Base-by-base conservation (phyloP, 371 early-diverging fungal genomes). In the Mucor sp. region DNA sequence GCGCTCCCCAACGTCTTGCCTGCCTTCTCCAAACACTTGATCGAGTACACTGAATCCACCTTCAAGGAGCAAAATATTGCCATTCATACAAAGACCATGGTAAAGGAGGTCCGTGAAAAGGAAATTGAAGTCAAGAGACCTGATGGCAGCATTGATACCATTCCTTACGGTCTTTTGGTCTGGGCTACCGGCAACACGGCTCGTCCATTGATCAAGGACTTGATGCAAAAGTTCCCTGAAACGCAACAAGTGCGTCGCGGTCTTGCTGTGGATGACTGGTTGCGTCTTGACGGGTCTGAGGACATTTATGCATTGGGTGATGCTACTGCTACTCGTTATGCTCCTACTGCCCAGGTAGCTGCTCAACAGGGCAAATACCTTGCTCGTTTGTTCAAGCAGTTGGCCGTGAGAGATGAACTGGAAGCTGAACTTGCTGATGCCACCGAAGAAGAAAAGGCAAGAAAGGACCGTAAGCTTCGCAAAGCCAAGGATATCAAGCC, bases 141-240 rank as follows among this genome's bases (percentile, higher is more conserved):
- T 61, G 87, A 94, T 68, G 89, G 86, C 35, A 75, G 87, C 44
- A 64, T 78, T 11, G 87, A 87, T 27, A 81, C 74, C 7, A 91
- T 95, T 43, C 95, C 95, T 25, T 95, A 93, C 67, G 97, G 97
- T 48, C 76, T 95, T 60, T 79, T 95, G 35, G 96, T 95, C 9
- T 97, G 97, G 96, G 95, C 96, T 30, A 95, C 97, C 3, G 96
- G 97, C 35, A 97, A 96, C 75, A 93, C 94, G n/a, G 81, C 94
- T 17, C 87, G 95, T 41, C 92, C 95, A 5, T 77, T 95, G 33
- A 84, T 94, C 59, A 75, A 86, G 27, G 85, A 91, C 53, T 74
- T 96, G 71, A 92, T 93, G 82, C 79, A 85, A 66, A 85, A 88
- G 70, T 74, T 93, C 39, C 84, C 89, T 25, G 85, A 85, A 19